These are phyloP conservation scores for Halophytophthora polymorphica DNA, from an alignment of 352 stramenopile genomes.

Conservation along the genomic window DNA sequence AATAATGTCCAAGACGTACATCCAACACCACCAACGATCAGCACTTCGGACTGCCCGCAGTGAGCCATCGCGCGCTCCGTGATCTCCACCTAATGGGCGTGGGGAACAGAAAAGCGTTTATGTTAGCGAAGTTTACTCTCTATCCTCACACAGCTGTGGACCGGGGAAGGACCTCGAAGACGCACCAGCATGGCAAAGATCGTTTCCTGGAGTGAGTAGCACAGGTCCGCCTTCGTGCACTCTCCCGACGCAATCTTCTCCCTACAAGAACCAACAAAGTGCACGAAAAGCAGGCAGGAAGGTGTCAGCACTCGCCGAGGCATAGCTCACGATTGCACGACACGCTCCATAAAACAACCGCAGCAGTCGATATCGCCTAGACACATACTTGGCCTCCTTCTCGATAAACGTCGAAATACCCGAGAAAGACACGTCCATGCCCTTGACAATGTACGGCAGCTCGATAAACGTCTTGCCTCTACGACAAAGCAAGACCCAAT, in stretches of 20 bases:
- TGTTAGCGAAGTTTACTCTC: no score
- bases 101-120: neutral
- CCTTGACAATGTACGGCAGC: slow-evolving; percentile 98
- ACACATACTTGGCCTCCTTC: slow-evolving; percentile 81
- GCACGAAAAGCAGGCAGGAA: neutral
- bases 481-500: neutral
- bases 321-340: neutral
- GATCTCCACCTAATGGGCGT: slow-evolving; percentile 91
- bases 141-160: neutral
- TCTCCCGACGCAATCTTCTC: slow-evolving; percentile 80
- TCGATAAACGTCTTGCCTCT: slow-evolving; percentile 92
- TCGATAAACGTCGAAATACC: slow-evolving; percentile 97
- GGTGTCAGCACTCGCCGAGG: neutral
- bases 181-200: slow-evolving; percentile 99
- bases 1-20: slow-evolving; percentile 74
- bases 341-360: neutral
- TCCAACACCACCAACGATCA: slow-evolving; percentile 99
- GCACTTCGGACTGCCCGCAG: slow-evolving; percentile 93
- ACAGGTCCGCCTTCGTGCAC: slow-evolving; percentile 96
- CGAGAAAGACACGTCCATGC: slow-evolving; percentile 99
- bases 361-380: neutral
- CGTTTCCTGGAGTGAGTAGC: slow-evolving; percentile 99
- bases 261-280: slow-evolving; percentile 19
- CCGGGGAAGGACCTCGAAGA: neutral
- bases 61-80: slow-evolving; percentile 99